Conservation (phyloP, 164 flowering plant genomes). For the Umbellularia californica region DNA sequence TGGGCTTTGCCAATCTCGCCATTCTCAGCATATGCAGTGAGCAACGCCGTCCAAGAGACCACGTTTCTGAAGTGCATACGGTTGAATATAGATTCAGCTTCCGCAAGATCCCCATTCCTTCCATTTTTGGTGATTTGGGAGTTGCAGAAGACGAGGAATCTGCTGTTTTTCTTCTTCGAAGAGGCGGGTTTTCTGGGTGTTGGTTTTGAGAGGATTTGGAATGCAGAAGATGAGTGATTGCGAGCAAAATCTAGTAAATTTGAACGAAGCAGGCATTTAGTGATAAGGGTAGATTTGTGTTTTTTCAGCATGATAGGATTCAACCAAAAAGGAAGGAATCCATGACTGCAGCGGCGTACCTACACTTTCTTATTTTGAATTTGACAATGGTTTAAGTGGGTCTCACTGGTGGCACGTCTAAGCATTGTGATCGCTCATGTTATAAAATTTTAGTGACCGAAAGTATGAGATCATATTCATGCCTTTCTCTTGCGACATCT, state of each 20-base stretch:
- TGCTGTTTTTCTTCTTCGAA: constrained; percentile 7
- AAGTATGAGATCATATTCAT: no score
- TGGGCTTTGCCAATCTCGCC: constrained; percentile 30
- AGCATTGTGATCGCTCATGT: no score
- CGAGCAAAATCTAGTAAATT: not conserved
- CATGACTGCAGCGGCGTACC: no score
- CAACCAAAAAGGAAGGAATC: no score
- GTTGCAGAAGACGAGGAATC: constrained; percentile 31
- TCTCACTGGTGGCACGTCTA: rapidly evolving
- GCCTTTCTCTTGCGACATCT: no score
- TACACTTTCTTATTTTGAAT: no score
- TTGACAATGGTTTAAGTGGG: no score
- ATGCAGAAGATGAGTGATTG: not conserved
- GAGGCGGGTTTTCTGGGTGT: not conserved
- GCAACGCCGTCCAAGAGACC: constrained; percentile 51
- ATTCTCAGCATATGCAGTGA: constrained; percentile 41
- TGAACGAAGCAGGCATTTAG: not conserved
- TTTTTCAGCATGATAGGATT: not conserved
- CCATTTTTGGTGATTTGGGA: constrained; percentile 41
- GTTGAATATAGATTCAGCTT: constrained; percentile 36
- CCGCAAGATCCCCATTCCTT: constrained; percentile 33
- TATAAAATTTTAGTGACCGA: no score
- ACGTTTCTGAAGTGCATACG: constrained; percentile 36
- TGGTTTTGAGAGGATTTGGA: constrained; percentile 9
- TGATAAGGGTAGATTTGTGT: not conserved